Conservation (phyloP, 768 basidiomycete genomes). For the Mycena pura region DNA sequence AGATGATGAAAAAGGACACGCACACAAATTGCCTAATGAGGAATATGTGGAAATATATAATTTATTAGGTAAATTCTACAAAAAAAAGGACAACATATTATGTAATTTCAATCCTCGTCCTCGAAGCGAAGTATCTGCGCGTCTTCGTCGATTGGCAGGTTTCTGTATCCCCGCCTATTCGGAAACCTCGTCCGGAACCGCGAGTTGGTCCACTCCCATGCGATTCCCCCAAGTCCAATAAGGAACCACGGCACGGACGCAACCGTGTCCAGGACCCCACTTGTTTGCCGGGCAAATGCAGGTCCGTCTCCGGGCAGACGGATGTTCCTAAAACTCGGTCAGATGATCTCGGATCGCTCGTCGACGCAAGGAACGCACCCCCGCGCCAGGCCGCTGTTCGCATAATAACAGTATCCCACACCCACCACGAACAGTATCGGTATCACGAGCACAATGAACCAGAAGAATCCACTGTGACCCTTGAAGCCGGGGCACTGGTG, state of each 20-base stretch:
- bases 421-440: conserved; percentile 81
- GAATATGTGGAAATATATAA: conserved; percentile 16
- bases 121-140: conserved; percentile 87
- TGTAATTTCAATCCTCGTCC: conserved; percentile 61
- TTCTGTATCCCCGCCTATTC: conserved; percentile 72
- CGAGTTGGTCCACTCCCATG: conserved; percentile 68
- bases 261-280: conserved; percentile 69
- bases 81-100: conserved; percentile 22
- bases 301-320: conserved; percentile 71
- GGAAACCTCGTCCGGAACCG: conserved; percentile 51
- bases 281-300: conserved; percentile 45
- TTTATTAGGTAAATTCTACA: conserved; percentile 47
- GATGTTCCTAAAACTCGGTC: conserved; percentile 62
- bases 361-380: conserved; percentile 59
- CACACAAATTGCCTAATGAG: neutral
- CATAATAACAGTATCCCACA: conserved; percentile 84
- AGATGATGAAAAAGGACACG: conserved; percentile 2
- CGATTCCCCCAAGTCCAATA: conserved; percentile 77
- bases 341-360: conserved; percentile 6
- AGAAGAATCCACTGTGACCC: conserved; percentile 80
- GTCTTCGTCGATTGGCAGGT: conserved; percentile 86
- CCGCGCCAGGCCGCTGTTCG: conserved; percentile 70
- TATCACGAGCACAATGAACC: conserved; percentile 77
- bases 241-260: conserved; percentile 93
- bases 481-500: conserved; percentile 87